A percentile compares a stretch with the other conserved stretches of the same genome.
Evolutionary conservation across 169 alveolate species (phyloP).

Genomic region (Sarcocystis neurona): DNA sequence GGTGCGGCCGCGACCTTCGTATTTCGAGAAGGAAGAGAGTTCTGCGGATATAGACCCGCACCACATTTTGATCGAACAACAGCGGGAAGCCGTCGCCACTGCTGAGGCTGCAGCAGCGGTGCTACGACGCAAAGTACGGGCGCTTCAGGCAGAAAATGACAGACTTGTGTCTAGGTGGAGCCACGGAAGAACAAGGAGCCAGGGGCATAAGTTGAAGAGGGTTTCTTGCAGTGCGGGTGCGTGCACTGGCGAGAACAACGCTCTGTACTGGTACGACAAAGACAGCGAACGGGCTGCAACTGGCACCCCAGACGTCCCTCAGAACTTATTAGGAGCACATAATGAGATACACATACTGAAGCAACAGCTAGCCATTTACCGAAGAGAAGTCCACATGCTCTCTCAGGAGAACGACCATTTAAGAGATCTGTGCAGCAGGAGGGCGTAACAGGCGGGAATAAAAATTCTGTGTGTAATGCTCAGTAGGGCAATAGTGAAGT

Average conservation of each 20-base stretch:
- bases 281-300: not conserved
- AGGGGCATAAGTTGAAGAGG: not conserved
- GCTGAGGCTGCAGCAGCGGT: not conserved
- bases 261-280: not conserved
- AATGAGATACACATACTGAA: not conserved
- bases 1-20: no score
- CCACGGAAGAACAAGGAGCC: not conserved
- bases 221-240: not conserved
- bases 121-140: not conserved
- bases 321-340: no score
- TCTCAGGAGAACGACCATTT: not conserved
- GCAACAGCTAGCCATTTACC: not conserved
- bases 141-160: not conserved
- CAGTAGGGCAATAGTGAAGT: no score
- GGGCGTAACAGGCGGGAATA: not conserved
- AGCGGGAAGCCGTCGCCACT: not conserved
- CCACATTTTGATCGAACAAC: conserved; percentile 3
- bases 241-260: not conserved
- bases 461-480: no score
- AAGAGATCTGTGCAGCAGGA: not conserved
- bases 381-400: not conserved
- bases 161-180: no score
- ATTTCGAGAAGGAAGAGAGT: not conserved
- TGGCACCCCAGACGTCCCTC: not conserved
- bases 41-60: not conserved